Evolutionary conservation across 1,284 basidiomycete genomes (phyloP).

Genomic region (Ceratobasidium sp.): DNA sequence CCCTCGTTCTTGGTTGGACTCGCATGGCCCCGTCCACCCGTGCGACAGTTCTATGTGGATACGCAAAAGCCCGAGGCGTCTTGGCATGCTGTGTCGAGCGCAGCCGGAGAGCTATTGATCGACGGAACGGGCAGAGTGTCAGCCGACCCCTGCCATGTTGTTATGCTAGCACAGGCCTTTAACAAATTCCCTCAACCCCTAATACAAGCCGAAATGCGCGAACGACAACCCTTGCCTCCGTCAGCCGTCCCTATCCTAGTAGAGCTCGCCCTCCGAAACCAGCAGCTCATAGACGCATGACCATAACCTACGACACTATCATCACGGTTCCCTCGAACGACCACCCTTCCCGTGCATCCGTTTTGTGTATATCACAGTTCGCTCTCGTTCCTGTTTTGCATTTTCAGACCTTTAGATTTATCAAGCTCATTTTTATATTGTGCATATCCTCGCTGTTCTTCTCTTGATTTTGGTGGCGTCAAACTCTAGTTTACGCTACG

Average conservation of each 20-base stretch:
- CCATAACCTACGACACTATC: not conserved
- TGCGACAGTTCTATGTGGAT: slow-evolving; percentile 29
- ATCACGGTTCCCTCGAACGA: no score
- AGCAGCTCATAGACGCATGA: not conserved
- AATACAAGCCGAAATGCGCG: not conserved
- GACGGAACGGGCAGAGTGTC: slow-evolving; percentile 21
- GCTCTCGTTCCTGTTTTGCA: not conserved
- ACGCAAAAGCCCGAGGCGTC: slow-evolving; percentile 15
- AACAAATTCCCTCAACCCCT: not conserved
- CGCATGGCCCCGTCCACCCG: slow-evolving; percentile 28
- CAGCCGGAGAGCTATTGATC: not conserved
- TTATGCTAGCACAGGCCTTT: slow-evolving; percentile 24
- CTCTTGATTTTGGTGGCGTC: not conserved
- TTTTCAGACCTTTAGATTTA: not conserved
- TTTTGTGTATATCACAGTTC: slow-evolving; percentile 12
- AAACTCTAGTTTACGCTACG: slow-evolving; percentile 1
- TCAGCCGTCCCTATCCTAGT: slow-evolving; percentile 2
- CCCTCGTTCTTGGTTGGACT: slow-evolving; percentile 26
- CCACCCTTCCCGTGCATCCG: not conserved
- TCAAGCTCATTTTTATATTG: not conserved
- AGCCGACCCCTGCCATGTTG: slow-evolving; percentile 25
- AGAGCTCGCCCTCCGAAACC: not conserved
- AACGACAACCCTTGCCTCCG: slow-evolving; percentile 2
- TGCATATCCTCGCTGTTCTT: not conserved
- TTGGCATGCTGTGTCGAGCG: slow-evolving; percentile 18